Evolutionary conservation across 495 filamentous ascomycete species (phyloP).

Genomic region (Podospora pseudopauciseta): DNA sequence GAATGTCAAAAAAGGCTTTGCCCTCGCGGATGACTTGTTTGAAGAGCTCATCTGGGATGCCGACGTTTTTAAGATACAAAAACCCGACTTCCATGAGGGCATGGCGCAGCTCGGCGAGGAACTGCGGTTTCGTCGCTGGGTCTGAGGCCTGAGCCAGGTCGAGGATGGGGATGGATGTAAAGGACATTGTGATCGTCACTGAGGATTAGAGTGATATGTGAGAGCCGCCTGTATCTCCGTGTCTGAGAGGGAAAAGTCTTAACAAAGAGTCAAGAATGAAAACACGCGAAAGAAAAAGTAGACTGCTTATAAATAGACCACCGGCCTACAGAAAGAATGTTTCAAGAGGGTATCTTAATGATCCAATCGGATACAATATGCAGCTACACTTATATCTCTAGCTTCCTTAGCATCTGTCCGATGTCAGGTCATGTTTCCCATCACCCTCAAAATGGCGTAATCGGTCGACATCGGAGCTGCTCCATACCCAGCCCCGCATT

Average conservation of each 20-base stretch:
- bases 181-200: slow-evolving; percentile 47
- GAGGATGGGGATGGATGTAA: slow-evolving; percentile 76
- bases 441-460: slow-evolving; percentile 29
- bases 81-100: slow-evolving; percentile 91
- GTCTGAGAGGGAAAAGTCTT: not conserved
- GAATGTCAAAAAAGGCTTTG: slow-evolving; percentile 75
- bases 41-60: slow-evolving; percentile 64
- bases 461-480: slow-evolving; percentile 28
- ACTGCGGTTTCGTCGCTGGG: slow-evolving; percentile 66
- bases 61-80: slow-evolving; percentile 83
- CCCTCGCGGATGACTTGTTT: slow-evolving; percentile 65
- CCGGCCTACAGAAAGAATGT: slow-evolving; percentile 1
- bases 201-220: not conserved
- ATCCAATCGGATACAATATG: not conserved
- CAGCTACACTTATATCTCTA: slow-evolving; percentile 1
- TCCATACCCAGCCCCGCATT: slow-evolving; percentile 17
- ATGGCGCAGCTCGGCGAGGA: slow-evolving; percentile 68
- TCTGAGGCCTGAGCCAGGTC: slow-evolving; percentile 65
- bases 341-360: slow-evolving; percentile 9
- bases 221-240: not conserved
- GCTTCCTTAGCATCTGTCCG: not conserved
- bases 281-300: not conserved
- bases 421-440: slow-evolving; percentile 14
- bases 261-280: not conserved
- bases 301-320: not conserved